Conservation (phyloP, 306 rosid genomes). For the Lathyrus aphaca region DNA sequence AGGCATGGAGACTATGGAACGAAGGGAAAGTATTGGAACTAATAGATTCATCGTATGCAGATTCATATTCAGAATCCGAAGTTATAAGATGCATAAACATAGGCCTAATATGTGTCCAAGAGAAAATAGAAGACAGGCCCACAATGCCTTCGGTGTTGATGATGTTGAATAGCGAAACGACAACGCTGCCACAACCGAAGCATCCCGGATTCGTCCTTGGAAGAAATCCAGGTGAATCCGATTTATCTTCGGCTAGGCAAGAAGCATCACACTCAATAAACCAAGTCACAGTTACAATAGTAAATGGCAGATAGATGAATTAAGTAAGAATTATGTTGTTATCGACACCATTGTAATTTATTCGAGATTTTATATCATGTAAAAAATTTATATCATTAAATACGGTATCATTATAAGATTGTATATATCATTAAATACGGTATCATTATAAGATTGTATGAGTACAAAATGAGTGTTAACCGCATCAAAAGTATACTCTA, state of each 20-base stretch:
- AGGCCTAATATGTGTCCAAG: constrained; percentile 51
- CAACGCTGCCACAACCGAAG: constrained; percentile 56
- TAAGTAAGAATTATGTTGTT: not conserved
- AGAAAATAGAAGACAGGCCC: constrained; percentile 47
- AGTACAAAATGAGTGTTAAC: constrained; percentile 1
- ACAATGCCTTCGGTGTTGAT: constrained; percentile 49
- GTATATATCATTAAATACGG: not conserved
- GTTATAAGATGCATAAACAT: constrained; percentile 64
- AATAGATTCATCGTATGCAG: constrained; percentile 49
- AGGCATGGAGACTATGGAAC: constrained; percentile 69
- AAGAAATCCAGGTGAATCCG: constrained; percentile 45
- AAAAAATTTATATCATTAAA: not conserved
- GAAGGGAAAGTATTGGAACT: constrained; percentile 55
- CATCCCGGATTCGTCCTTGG: constrained; percentile 62
- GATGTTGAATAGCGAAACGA: constrained; percentile 65
- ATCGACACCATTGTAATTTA: not conserved
- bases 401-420: not conserved
- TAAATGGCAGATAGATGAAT: constrained; percentile 12
- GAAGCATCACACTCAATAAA: constrained; percentile 52
- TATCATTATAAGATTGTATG: not conserved
- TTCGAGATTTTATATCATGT: not conserved
- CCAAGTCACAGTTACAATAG: constrained; percentile 24
- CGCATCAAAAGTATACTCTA: not conserved
- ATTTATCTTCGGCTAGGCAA: constrained; percentile 54
- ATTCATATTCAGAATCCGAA: constrained; percentile 47